Evolutionary conservation across 805 yeast genomes (phyloP), one percentile per base, ranked within the genome.

Genomic region (Limtongozyma cylindracea): DNA sequence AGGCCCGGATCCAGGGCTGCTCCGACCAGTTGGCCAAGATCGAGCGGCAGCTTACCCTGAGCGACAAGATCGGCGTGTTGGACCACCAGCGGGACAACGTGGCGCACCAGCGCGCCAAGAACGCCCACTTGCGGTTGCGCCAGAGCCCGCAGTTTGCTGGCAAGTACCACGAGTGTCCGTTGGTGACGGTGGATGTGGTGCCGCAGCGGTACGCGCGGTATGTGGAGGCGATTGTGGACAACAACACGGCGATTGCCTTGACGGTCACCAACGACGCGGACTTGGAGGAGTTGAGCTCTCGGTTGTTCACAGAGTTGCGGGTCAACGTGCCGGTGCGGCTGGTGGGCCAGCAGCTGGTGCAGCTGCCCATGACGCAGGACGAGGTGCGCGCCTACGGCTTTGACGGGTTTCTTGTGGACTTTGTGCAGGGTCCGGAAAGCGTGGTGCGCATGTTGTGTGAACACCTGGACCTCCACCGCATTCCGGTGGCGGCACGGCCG

Each of bases 391-490:
- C 25, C 1, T 40, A 49, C 12, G 93, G 93, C 0, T 80, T 88
- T 39, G 92, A 74, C 24, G 88, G 92, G 1, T 76, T 62, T 34
- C 31, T 80, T 13, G 41, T 58, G 2, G 94, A 88, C 32, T 62
- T 62, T 29, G 34, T 84, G 3, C 41, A 45, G 3, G 96, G 93
- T 1, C 92, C 93, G 1, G 35, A 41, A 5, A 57, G 59, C 7
- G 91, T 84, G 1, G 37, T 77, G 22, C 53, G 56, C 24, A 77
- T 73, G 78, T 50, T 82, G 16, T 64, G 72, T 29, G 67, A 61
- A 28, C 41, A 47, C 8, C 38, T 51, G 8, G 45, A 47, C 23
- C 52, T 56, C 20, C 41, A 47, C 18, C 38, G 65, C 10, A 60
- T 76, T 14, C 94, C 95, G 0, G 67, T 71, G 5, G 37, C 74